phyloP scores from a whole-genome alignment of 2,329 filamentous ascomycete genomes.

The Neopestalotiopsis clavispora region DNA sequence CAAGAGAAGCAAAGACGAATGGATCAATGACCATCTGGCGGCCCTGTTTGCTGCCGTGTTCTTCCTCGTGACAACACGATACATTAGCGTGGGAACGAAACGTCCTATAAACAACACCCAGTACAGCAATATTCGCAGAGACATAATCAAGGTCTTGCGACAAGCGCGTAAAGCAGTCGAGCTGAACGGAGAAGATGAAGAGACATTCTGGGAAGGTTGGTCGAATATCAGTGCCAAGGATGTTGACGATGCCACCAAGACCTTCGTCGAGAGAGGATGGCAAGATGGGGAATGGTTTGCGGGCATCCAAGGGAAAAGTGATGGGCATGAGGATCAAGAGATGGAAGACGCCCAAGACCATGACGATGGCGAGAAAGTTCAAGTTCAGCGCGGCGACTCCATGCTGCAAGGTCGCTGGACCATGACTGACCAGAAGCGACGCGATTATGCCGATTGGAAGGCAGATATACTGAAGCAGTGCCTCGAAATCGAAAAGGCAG shows the following conservation, averaged over 20 bases:
- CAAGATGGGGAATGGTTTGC: constrained; percentile 67
- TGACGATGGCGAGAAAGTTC: constrained; percentile 38
- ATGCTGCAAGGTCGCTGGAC: constrained; percentile 80
- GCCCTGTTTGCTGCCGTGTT: constrained; percentile 65
- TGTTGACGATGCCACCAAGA: constrained; percentile 65
- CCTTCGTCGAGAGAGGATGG: constrained; percentile 62
- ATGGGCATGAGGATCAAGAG: constrained; percentile 34
- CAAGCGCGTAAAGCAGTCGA: constrained; percentile 45
- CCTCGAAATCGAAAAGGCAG: constrained; percentile 45
- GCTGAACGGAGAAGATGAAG: constrained; percentile 45
- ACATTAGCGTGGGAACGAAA: constrained; percentile 46
- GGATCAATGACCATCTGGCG: constrained; percentile 53
- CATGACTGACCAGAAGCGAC: constrained; percentile 65
- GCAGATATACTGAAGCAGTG: constrained; percentile 62
- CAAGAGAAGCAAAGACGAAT: constrained; percentile 50
- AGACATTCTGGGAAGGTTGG: constrained; percentile 61
- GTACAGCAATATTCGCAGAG: constrained; percentile 52
- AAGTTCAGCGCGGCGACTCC: constrained; percentile 60
- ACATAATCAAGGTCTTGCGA: constrained; percentile 49
- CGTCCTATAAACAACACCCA: constrained; percentile 45
- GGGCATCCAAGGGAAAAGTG: constrained; percentile 60
- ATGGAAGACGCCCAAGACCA: constrained; percentile 41
- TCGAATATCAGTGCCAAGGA: constrained; percentile 52
- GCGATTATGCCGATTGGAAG: constrained; percentile 70
- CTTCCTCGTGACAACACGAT: constrained; percentile 61